Evolutionary conservation across 2,329 filamentous ascomycete genomes (phyloP), one percentile per base, ranked within the genome.

Genomic region (Incumbomyces lentus): DNA sequence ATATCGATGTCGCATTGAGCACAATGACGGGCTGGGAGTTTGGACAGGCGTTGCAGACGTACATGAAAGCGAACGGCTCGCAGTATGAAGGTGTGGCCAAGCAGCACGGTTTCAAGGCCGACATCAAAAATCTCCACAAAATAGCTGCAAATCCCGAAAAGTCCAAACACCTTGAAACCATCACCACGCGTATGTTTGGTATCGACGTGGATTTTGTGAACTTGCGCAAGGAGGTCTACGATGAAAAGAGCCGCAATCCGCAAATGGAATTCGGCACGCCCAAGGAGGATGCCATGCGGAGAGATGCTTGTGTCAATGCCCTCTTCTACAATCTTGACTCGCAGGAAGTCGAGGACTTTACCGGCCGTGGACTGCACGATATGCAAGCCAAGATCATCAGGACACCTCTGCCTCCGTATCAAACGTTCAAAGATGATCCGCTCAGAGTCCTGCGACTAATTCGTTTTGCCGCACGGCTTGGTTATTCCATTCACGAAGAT

Each of bases 161-260:
- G 68, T 95, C 88, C 16, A 96, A 96, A 67, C 86, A 96, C 61
- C 76, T 96, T 12, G 90, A 94, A 65, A 96, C 90, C 0, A 85
- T 87, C 40, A 94, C 87, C 8, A 87, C 85, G 18, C 84, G 75
- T 54, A 80, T 96, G 48, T 81, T 95, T 59, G 87, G 84, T 1
- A 74, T 93, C 40, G 90, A 96, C 60, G 76, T 95, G 40, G 90
- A 98, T 62, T 81, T 98, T 60, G 92, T 98, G 57, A 98, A 96
- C 62, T 70, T 96, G 39, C 78, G 90, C 38, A 93, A 88, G 61
- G 92, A 96, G 67, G 89, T 83, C 1, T 96, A 96, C 58, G 76
- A 81, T 1, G 82, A 86, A n/a, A 80, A 92, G 49, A 94, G 86
- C 59, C 79, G 92, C 31, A 95, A 93, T 58, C 90, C 90, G 1